Base-by-base conservation (phyloP, 2,329 filamentous ascomycete species). In the Didymella lethalis region DNA sequence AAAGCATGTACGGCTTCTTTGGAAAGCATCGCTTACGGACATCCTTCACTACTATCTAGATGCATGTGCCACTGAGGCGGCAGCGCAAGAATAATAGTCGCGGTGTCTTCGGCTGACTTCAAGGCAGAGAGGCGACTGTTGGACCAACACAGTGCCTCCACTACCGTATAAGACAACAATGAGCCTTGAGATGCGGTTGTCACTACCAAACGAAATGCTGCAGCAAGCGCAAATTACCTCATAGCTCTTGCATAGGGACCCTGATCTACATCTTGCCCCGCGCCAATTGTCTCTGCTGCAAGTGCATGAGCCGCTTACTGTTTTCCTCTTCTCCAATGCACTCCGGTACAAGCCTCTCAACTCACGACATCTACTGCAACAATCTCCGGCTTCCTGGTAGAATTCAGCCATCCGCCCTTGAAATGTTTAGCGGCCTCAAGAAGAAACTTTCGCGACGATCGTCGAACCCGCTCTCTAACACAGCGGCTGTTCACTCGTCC, bases 371-470 rank as follows among this genome's bases (percentile, higher is more conserved):
- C 45, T 36, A 57, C 54, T 31, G 46, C 56, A 56, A 34, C 28
- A 50, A 29, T 20, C 32, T 28, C n/a, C n/a, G 32, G n/a, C 38
- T 14, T 25, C 34, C 47, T 25, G 47, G 31, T 7, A 44, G n/a
- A 23, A 31, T 44, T 20, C 36, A 25, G 32, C 28, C n/a, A 56
- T 11, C 49, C 40, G 25, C 61, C 29, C 4, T 52, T 48, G 53
- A 36, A 40, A 57, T 73, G 56, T 65, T 75, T 46, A 57, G 52
- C 44, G 61, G 62, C 34, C 28, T 76, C n/a, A 73, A 67, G 57
- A 68, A 68, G 49, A 69, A 64, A 52, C 64, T 74, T 26, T 64
- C 64, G 11, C 62, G 61, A 41, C 63, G 62, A 20, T 47, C 51
- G 26, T 66, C 67, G 12, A 65, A 66, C 41, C 64, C 62, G 1